Base-by-base conservation (phyloP, 1,284 basidiomycete species). In the Ustilago nuda region DNA sequence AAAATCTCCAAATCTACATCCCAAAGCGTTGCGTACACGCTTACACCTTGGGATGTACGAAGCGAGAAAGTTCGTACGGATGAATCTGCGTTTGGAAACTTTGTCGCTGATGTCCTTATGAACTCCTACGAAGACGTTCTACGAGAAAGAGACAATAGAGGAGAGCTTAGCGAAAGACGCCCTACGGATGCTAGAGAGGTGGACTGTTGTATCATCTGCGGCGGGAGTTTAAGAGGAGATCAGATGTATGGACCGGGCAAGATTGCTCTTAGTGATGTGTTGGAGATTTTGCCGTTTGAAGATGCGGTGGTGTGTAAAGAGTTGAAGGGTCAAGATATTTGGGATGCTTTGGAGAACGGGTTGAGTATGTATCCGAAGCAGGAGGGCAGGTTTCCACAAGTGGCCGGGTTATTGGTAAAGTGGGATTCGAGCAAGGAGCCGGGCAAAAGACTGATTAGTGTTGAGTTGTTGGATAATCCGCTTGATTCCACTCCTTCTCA, bases 201-300 rank as follows among this genome's bases (percentile, higher is more conserved):
- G 8, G 81, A 82, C 58, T 76, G 72, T 35, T 61, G 56, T 50
- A 51, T 82, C 12, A 82, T 82, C 19, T 82, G 80, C 60, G 81
- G 81, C 15, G 94, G 94, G 3, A 94, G 93, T 1, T 87, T 96
- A 51, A 90, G 94, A 43, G 94, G 94, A 4, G 94, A 96, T 84
- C 92, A 92, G 2, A 87, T 90, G 6, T 96, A 96, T 86, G 79
- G 77, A 1, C 92, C 93, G 0, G 92, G 93, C 1, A 87, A 89
- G 56, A 88, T 95, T 63, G 93, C 92, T 0, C 88, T 97, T 0
- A 93, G 93, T 0, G 92, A 96, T 80, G 90, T 94, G 56, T 78
- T 94, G 50, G 94, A 95, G 84, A 94, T 96, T 37, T 86, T 96
- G 55, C 94, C 94, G 0, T 97, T 95, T 73, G 92, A 94, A 70